These are phyloP conservation scores for Ordospora colligata DNA, from an alignment of 371 early-diverging fungal genomes.

Conservation along the genomic window DNA sequence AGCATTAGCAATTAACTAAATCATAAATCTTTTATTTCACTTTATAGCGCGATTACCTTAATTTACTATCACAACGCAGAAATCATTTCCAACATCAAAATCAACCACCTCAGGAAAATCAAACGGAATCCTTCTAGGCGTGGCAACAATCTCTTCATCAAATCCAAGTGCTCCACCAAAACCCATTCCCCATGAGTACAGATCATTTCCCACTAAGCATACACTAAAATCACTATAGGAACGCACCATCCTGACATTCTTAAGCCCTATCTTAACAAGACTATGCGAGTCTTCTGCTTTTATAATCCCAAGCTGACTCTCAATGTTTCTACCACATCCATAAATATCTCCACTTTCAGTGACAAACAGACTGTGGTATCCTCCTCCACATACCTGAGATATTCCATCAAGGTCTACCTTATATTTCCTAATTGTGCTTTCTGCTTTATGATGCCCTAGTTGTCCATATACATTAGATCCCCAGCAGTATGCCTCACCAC, in stretches of 20 bases:
- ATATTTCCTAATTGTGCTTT: slow-evolving; percentile 11
- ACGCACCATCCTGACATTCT: slow-evolving; percentile 28
- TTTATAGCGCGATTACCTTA: slow-evolving; percentile 2
- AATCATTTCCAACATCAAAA: slow-evolving; percentile 52
- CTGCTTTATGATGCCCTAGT: slow-evolving; percentile 65
- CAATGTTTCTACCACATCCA: slow-evolving; percentile 57
- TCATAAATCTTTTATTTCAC: neutral
- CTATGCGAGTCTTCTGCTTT: slow-evolving; percentile 5
- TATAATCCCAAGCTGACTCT: slow-evolving; percentile 54
- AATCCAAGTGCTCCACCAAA: slow-evolving; percentile 50
- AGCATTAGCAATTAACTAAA: neutral
- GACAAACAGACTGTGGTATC: slow-evolving; percentile 52
- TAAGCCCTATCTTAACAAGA: slow-evolving; percentile 28
- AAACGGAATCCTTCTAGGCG: slow-evolving; percentile 51
- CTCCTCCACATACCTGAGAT: slow-evolving; percentile 50
- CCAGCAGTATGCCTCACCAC: slow-evolving; percentile 68
- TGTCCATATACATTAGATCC: slow-evolving; percentile 90
- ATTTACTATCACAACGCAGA: slow-evolving; percentile 45
- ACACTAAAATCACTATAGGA: slow-evolving; percentile 47
- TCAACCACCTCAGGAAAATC: slow-evolving; percentile 54
- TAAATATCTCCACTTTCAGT: slow-evolving; percentile 49
- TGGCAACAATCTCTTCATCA: slow-evolving; percentile 17
- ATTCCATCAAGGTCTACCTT: slow-evolving; percentile 40
- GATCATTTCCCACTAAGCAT: slow-evolving; percentile 17
- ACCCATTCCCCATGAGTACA: slow-evolving; percentile 56